Base-by-base conservation (phyloP, 805 yeast genomes). In the Hemisphaericaspora nanyangensis region DNA sequence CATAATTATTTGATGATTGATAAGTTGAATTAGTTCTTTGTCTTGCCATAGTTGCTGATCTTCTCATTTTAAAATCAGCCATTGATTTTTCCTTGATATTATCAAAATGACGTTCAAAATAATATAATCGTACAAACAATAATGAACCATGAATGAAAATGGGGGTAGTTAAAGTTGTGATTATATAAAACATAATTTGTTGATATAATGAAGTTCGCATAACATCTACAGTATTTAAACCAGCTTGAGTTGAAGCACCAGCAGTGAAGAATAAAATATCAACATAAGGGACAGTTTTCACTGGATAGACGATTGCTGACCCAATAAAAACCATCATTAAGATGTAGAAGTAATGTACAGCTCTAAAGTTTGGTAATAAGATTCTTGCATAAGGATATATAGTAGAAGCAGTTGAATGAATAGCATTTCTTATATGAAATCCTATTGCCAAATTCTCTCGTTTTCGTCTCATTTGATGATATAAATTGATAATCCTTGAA, bases 181-280 rank as follows among this genome's bases (percentile, higher is more conserved):
- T 43, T 10, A 85, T 47, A 55, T 82, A 87, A 2, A 91, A 60
- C 7, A 75, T 68, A 12, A 89, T 74, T 55, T 91, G 98, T 60
- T 93, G 99, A 63, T 82, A 91, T 32, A 85, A 57, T 0, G 71
- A 61, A 40, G 90, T 48, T 0, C 67, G 60, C 55, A 87, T 87
- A 28, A 82, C 47, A 50, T 88, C 78, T 17, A 86, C 68, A 0
- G 96, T 83, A 56, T 88, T 89, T 39, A 93, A 64, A 1, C 99
- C 99, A 0, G 96, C 95, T 55, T 91, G 96, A 1, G 98, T 88
- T 1, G 82, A 63, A 0, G 93, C 79, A 8, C 95, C 91, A 8
- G 81, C 67, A 0, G 89, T 74, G 39, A 86, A 65, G 58, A 91
- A 86, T 25, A 93, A 63, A 1, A 84, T 79, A 64, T 93, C 98